phyloP scores from a whole-genome alignment of 768 basidiomycete species.

The Russula sp. region DNA sequence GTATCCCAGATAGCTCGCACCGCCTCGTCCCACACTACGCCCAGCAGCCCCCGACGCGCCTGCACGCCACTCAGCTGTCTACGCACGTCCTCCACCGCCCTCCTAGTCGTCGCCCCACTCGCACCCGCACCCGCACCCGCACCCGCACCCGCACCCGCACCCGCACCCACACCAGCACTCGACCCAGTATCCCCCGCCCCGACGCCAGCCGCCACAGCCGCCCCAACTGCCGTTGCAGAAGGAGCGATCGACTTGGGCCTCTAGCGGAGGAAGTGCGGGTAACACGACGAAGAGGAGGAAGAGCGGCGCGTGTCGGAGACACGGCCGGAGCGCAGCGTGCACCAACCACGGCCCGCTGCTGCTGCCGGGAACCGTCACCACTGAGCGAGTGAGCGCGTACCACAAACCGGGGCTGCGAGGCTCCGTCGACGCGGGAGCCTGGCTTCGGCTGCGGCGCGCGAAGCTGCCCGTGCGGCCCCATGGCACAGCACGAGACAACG shows the following conservation, averaged over 20 bases:
- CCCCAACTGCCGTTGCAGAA: not conserved
- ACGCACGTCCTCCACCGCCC: slow-evolving; percentile 20
- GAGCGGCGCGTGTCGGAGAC: slow-evolving; percentile 10
- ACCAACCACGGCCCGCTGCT: not conserved
- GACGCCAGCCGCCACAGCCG: not conserved
- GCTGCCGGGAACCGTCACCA: not conserved
- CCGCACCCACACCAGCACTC: no score
- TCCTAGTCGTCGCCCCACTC: not conserved
- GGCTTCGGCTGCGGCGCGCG: not conserved
- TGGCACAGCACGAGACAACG: not conserved
- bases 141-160: no score
- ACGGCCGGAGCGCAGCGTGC: slow-evolving; percentile 12
- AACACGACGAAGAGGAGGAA: slow-evolving; percentile 20
- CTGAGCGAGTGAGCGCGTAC: not conserved
- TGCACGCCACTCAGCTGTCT: slow-evolving; percentile 17
- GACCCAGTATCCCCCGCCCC: not conserved
- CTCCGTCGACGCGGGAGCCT: not conserved
- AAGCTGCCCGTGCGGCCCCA: not conserved
- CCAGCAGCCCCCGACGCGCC: slow-evolving; percentile 8
- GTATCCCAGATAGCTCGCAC: slow-evolving; percentile 21
- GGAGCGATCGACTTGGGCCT: not conserved
- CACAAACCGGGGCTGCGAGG: not conserved
- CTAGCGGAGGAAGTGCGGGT: slow-evolving; percentile 16
- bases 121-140: not conserved
- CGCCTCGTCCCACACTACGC: slow-evolving; percentile 19